Conservation (phyloP, 2,329 filamentous ascomycete species). For the Aspergillus fijiensis region DNA sequence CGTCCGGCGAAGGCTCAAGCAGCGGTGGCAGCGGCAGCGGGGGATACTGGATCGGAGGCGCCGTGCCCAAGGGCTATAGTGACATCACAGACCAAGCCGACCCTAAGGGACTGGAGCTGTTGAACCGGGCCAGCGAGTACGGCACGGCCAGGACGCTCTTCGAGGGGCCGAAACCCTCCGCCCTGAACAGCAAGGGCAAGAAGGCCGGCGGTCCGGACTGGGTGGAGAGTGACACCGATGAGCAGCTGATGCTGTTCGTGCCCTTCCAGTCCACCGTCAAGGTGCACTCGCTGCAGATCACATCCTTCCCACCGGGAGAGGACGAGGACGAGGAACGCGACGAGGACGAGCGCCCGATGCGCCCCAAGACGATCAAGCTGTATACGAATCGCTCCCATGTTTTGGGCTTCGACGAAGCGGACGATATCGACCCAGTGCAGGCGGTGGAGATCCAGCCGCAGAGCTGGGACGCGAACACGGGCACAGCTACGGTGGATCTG, state of each 20-base stretch:
- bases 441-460: slow-evolving; percentile 68
- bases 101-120: slow-evolving; percentile 73
- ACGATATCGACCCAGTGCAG: slow-evolving; percentile 80
- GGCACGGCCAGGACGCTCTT: slow-evolving; percentile 74
- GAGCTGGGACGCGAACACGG: slow-evolving; percentile 76
- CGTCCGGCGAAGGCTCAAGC: slow-evolving; percentile 40
- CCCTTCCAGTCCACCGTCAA: slow-evolving; percentile 88
- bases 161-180: slow-evolving; percentile 64
- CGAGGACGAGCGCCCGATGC: slow-evolving; percentile 73
- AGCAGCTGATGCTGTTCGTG: slow-evolving; percentile 90
- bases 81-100: slow-evolving; percentile 85
- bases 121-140: slow-evolving; percentile 79
- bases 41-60: slow-evolving; percentile 67
- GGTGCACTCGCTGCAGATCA: slow-evolving; percentile 83
- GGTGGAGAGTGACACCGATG: slow-evolving; percentile 95
- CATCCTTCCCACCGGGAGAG: slow-evolving; percentile 64
- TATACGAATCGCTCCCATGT: slow-evolving; percentile 88
- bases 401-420: slow-evolving; percentile 91
- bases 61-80: slow-evolving; percentile 73
- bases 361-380: slow-evolving; percentile 78
- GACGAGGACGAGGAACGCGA: slow-evolving; percentile 53
- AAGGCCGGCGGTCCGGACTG: slow-evolving; percentile 68
- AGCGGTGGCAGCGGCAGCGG: slow-evolving; percentile 36
- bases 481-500: slow-evolving; percentile 69
- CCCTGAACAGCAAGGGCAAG: slow-evolving; percentile 52